Conservation (phyloP, 768 basidiomycete species). For the Clathrus columnatus region DNA sequence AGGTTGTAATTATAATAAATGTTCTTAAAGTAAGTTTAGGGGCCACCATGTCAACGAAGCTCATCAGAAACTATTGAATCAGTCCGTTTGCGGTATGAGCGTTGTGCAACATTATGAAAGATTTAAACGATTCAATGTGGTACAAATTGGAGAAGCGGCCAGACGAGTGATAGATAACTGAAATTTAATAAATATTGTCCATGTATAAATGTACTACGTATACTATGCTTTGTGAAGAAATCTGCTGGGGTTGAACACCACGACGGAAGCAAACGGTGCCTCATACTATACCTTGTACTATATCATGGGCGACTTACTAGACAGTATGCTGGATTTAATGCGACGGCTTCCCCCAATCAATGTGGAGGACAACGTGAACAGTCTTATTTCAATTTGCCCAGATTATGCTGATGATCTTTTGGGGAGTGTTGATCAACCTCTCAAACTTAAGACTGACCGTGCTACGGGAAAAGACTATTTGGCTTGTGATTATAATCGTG, state of each 20-base stretch:
- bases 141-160: conserved; percentile 50
- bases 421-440: conserved; percentile 89
- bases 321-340: conserved; percentile 93
- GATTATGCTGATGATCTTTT: conserved; percentile 94
- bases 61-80: not conserved
- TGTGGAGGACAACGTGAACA: conserved; percentile 79
- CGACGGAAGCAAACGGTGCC: not conserved
- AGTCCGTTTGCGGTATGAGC: conserved; percentile 56
- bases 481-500: conserved; percentile 88
- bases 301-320: conserved; percentile 70
- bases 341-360: conserved; percentile 89
- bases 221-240: too few species aligned
- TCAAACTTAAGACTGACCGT: conserved; percentile 72
- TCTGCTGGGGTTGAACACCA: too few species aligned
- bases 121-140: conserved; percentile 70
- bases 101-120: conserved; percentile 65
- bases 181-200: not conserved
- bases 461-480: conserved; percentile 84
- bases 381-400: conserved; percentile 75
- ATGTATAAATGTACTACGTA: not conserved
- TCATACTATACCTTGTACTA: not conserved
- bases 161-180: not conserved
- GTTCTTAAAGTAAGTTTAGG: conserved; percentile 60
- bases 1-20: conserved; percentile 70
- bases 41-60: not conserved